Conservation (phyloP, 805 yeast genomes). For the Pichia membranifaciens region DNA sequence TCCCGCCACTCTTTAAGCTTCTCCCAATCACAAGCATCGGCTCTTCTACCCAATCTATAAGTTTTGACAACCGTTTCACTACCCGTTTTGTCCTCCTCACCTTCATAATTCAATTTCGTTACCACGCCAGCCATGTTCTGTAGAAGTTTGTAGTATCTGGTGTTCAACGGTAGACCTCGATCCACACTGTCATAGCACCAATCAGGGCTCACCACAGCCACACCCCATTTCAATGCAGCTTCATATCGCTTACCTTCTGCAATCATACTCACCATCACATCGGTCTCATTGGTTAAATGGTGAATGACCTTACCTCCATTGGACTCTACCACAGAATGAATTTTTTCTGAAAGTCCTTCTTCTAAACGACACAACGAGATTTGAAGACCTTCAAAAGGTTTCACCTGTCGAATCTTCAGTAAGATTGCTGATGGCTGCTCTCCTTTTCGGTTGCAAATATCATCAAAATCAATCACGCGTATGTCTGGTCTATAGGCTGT, state of each 20-base stretch:
- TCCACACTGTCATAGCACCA: slow-evolving; percentile 44
- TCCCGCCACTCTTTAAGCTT: slow-evolving; percentile 13
- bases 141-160: slow-evolving; percentile 34
- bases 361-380: slow-evolving; percentile 35
- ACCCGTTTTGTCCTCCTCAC: slow-evolving; percentile 9
- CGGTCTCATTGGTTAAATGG: slow-evolving; percentile 39
- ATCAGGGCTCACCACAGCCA: slow-evolving; percentile 49
- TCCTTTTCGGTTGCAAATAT: slow-evolving; percentile 48
- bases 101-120: slow-evolving; percentile 20
- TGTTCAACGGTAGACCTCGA: slow-evolving; percentile 38
- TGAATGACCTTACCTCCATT: slow-evolving; percentile 48
- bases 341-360: slow-evolving; percentile 18
- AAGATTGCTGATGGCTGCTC: slow-evolving; percentile 28
- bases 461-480: slow-evolving; percentile 42
- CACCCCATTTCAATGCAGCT: slow-evolving; percentile 48
- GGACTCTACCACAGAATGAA: slow-evolving; percentile 30
- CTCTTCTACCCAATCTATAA: slow-evolving; percentile 14
- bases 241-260: slow-evolving; percentile 47
- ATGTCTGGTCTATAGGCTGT: slow-evolving; percentile 51
- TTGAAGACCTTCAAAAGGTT: slow-evolving; percentile 38
- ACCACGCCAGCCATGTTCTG: slow-evolving; percentile 37
- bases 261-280: slow-evolving; percentile 45
- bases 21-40: slow-evolving; percentile 18
- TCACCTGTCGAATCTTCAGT: slow-evolving; percentile 21
- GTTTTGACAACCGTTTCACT: slow-evolving; percentile 11